These are phyloP conservation scores for Citeromyces matritensis DNA, from an alignment of 805 yeast species.

Conservation along the genomic window DNA sequence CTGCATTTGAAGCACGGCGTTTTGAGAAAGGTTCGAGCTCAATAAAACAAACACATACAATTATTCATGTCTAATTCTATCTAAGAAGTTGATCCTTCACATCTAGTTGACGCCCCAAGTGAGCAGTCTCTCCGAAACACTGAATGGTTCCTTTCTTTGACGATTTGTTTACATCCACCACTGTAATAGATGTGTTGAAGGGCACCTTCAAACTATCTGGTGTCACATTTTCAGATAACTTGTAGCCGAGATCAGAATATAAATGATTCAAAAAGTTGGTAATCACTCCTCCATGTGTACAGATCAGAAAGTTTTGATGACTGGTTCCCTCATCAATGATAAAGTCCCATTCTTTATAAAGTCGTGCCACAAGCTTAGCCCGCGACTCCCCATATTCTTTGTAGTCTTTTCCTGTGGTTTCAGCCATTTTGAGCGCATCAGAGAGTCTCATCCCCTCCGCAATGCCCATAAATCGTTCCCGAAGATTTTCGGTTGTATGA, in stretches of 20 bases:
- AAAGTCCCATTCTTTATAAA: slow-evolving; percentile 27
- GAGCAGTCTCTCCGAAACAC: slow-evolving; percentile 52
- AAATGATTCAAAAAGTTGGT: slow-evolving; percentile 41
- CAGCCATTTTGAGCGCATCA: slow-evolving; percentile 58
- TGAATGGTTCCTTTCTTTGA: slow-evolving; percentile 26
- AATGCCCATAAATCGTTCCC: slow-evolving; percentile 72
- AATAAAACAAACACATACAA: too few species aligned
- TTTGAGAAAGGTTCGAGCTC: too few species aligned
- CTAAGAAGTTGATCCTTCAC: slow-evolving; percentile 32
- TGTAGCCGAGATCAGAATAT: slow-evolving; percentile 19
- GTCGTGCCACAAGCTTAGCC: slow-evolving; percentile 28
- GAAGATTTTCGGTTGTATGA: slow-evolving; percentile 23
- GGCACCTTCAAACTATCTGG: slow-evolving; percentile 38
- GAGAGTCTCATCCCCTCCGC: slow-evolving; percentile 60
- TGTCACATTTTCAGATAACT: slow-evolving; percentile 20
- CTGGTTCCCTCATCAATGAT: slow-evolving; percentile 21
- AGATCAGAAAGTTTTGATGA: slow-evolving; percentile 35
- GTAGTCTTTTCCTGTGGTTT: slow-evolving; percentile 38
- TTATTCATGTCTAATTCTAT: too few species aligned
- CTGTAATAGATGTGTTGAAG: slow-evolving; percentile 60
- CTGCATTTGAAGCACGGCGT: too few species aligned
- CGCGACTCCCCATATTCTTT: slow-evolving; percentile 53
- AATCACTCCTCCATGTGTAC: slow-evolving; percentile 77
- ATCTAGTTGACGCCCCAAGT: slow-evolving; percentile 41
- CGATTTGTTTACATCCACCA: slow-evolving; percentile 37